Evolutionary conservation across 441 rosid genomes (phyloP).

Genomic region (Rhodomyrtus psidioides): DNA sequence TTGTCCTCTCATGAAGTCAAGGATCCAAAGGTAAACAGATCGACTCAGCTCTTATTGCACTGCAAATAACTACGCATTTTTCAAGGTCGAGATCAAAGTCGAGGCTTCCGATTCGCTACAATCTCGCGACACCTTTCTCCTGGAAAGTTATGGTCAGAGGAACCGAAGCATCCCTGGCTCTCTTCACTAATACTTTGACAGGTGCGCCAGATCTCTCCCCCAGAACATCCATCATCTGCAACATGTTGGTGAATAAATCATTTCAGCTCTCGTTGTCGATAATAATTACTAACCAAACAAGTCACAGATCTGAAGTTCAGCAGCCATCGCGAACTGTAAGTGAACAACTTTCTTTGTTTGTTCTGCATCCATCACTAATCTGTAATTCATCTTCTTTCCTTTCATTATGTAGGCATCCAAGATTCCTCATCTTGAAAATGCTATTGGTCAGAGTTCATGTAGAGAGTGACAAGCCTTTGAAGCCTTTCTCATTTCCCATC

Average conservation of each 20-base stretch:
- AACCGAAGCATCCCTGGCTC: not conserved
- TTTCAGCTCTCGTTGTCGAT: not conserved
- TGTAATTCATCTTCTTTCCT: not conserved
- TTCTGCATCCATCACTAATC: not conserved
- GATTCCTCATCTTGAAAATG: not conserved
- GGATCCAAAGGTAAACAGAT: not conserved
- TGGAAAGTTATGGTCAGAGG: not conserved
- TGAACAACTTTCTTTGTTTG: not conserved
- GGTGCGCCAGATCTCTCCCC: not conserved
- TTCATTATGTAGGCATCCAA: not conserved
- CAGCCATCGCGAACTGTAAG: not conserved
- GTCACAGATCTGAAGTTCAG: not conserved
- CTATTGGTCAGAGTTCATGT: not conserved
- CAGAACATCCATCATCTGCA: not conserved
- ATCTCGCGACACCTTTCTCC: not conserved
- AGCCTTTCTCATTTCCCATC: not conserved
- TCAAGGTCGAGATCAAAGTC: not conserved
- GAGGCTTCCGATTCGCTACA: not conserved
- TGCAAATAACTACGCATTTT: fast-evolving
- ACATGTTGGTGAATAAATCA: not conserved
- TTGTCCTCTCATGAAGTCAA: not conserved
- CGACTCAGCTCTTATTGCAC: not conserved
- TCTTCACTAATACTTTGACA: not conserved
- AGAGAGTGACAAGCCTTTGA: not conserved
- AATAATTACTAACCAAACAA: not conserved